Percentiles rank a stretch among this genome's conserved stretches.
These are phyloP conservation scores for Citrus australasica DNA, from an alignment of 345 rosid species.

Conservation along the genomic window DNA sequence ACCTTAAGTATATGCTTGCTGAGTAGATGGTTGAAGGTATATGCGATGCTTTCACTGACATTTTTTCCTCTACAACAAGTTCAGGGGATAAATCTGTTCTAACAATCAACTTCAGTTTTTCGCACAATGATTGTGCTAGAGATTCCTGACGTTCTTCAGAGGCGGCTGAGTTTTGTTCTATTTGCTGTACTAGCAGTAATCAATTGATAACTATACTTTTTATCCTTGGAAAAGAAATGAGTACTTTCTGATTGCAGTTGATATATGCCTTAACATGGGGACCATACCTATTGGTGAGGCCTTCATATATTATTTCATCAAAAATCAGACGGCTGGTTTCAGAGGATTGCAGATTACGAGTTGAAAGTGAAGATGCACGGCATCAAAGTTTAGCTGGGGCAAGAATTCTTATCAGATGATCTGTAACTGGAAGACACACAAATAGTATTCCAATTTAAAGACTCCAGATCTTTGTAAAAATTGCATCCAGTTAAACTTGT, in stretches of 20 bases:
- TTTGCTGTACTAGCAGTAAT: neutral
- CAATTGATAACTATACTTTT: too few species aligned
- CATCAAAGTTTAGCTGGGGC: neutral
- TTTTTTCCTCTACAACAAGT: neutral
- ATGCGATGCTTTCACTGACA: neutral
- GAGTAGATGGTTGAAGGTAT: neutral
- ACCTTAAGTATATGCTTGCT: neutral
- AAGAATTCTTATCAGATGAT: neutral
- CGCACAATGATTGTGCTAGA: neutral
- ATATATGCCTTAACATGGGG: neutral
- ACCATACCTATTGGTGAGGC: neutral
- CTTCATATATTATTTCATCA: too few species aligned
- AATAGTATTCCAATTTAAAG: neutral
- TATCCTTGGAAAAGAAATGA: too few species aligned
- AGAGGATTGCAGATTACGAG: neutral
- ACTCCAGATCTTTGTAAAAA: neutral
- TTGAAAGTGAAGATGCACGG: neutral
- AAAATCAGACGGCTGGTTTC: neutral
- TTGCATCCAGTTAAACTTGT: too few species aligned
- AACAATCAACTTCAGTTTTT: neutral
- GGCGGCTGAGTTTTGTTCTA: neutral
- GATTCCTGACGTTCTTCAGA: neutral
- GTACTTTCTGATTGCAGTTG: neutral
- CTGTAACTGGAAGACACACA: neutral
- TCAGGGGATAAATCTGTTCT: neutral